phyloP scores from a whole-genome alignment of 192 early-diverging fungal genomes.

The Pecoramyces ruminantium region DNA sequence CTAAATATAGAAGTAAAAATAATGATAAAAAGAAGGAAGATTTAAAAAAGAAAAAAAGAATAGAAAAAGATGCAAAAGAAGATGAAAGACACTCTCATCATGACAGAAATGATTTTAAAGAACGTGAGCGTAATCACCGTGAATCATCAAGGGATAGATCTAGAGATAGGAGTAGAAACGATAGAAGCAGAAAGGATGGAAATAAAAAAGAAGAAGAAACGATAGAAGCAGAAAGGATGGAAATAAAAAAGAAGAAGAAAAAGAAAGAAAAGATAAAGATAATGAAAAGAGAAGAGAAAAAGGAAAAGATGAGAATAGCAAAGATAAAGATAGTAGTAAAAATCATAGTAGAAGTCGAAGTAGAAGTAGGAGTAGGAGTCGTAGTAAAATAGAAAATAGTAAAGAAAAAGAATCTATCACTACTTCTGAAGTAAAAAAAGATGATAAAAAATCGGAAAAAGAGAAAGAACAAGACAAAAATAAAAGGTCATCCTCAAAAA shows the following conservation, averaged over 20 bases:
- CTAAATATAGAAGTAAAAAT: not conserved
- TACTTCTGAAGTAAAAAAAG: no score
- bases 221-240: not conserved
- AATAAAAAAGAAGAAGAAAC: not conserved
- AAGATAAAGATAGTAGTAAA: not conserved
- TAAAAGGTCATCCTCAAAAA: not conserved
- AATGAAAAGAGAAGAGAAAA: no score
- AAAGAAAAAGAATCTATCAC: no score
- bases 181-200: not conserved
- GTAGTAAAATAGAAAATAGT: no score
- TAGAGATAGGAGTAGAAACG: constrained; percentile 2
- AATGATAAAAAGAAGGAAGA: not conserved
- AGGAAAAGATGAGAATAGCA: not conserved
- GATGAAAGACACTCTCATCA: no score
- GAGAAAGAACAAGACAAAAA: not conserved
- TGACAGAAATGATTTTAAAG: not conserved
- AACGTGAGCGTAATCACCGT: not conserved
- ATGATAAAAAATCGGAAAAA: not conserved
- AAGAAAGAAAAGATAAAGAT: no score
- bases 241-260: no score
- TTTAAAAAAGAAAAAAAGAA: not conserved
- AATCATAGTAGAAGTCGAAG: no score
- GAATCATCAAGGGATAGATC: not conserved
- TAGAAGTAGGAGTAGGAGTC: no score
- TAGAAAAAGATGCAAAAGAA: no score